A percentile compares a stretch with the other conserved stretches of the same genome.
Evolutionary conservation across 169 alveolate species (phyloP).

Genomic region (Cyclospora cayetanensis): DNA sequence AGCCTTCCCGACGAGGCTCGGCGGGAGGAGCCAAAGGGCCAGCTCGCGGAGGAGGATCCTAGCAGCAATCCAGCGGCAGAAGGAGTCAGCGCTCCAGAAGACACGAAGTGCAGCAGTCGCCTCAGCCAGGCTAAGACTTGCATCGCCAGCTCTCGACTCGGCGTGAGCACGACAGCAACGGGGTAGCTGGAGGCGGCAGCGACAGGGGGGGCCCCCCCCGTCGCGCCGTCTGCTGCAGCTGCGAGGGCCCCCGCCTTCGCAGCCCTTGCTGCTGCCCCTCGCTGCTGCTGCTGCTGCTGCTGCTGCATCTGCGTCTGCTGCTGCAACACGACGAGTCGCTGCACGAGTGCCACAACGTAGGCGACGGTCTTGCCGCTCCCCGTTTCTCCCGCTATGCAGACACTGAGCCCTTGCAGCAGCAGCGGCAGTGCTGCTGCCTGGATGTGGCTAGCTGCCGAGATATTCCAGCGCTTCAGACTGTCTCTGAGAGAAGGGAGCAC

Average conservation of each 20-base stretch:
- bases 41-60: conserved; percentile 11
- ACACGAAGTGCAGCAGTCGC: neutral
- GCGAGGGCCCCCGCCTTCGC: neutral
- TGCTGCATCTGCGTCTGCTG: conserved; percentile 28
- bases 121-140: conserved; percentile 50
- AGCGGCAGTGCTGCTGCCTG: conserved; percentile 15
- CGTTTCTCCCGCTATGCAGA: neutral
- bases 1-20: neutral
- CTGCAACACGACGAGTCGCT: conserved; percentile 23
- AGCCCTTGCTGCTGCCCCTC: neutral
- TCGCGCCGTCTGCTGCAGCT: conserved; percentile 77
- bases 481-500: neutral
- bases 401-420: conserved; percentile 2
- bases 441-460: neutral
- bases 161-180: conserved; percentile 15
- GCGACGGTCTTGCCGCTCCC: conserved; percentile 11
- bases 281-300: conserved; percentile 13
- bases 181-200: conserved; percentile 69
- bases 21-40: conserved; percentile 53
- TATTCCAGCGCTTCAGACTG: neutral
- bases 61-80: conserved; percentile 47
- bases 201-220: conserved; percentile 79
- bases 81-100: neutral
- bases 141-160: conserved; percentile 54
- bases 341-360: neutral